Percentiles rank a stretch among this genome's conserved stretches.
These are phyloP conservation scores for Nephelium lappaceum DNA, from an alignment of 345 rosid species.

Conservation along the genomic window DNA sequence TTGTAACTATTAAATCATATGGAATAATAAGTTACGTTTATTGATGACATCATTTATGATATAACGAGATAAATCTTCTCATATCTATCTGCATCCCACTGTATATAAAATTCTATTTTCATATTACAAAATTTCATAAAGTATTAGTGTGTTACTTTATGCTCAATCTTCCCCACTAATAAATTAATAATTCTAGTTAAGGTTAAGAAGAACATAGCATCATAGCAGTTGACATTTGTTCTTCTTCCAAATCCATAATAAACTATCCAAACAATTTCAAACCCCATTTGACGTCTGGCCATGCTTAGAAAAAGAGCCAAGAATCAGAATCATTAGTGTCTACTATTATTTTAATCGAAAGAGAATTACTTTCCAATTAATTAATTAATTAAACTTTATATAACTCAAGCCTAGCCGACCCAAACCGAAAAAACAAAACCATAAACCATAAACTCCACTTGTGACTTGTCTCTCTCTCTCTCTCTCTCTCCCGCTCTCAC, in stretches of 20 bases:
- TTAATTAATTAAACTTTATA: not conserved
- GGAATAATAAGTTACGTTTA: not conserved
- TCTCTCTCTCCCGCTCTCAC: not conserved
- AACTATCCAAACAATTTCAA: not conserved
- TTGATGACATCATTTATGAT: not conserved
- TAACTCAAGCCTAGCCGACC: constrained; percentile 14
- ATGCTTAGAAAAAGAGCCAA: constrained; percentile 6
- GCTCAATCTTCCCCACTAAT: constrained; percentile 13
- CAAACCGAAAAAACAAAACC: too few relatives aligned
- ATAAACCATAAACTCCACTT: not conserved
- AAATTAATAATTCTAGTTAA: constrained; percentile 12
- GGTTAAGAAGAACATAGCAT: constrained; percentile 11
- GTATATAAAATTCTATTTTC: too few relatives aligned
- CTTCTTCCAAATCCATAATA: not conserved
- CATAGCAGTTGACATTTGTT: constrained; percentile 13
- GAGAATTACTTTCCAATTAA: constrained; percentile 19
- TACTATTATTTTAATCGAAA: constrained; percentile 11
- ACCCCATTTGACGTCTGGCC: not conserved
- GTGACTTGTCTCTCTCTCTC: not conserved
- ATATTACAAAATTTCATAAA: not conserved
- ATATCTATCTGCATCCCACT: too few relatives aligned
- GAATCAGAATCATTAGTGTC: constrained; percentile 11
- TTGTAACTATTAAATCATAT: not conserved
- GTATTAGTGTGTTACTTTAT: not conserved
- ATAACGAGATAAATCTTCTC: too few relatives aligned